Base-by-base conservation (phyloP, 2,329 filamentous ascomycete genomes). In the Pseudocercospora vitis region DNA sequence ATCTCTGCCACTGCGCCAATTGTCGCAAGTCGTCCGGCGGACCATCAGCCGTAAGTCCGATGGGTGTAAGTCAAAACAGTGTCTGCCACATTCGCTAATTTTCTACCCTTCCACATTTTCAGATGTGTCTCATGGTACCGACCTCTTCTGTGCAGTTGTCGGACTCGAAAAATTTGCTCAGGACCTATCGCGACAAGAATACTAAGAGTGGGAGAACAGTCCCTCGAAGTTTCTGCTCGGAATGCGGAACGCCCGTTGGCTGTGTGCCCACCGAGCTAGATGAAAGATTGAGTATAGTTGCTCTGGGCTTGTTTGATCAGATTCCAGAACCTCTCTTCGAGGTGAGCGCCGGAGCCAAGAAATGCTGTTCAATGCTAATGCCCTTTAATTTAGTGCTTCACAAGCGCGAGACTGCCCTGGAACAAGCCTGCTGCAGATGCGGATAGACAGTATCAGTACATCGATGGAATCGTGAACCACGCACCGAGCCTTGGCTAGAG, bases 1-100 rank as follows among this genome's bases (percentile, higher is more conserved):
- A 74, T 53, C 59, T 76, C 4, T 77, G 75, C 61, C 74, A 77
- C 55, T 78, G 76, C 62, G 56, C 62, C 16, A 78, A 76, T 51
- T 78, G 75, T 62, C 71, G 73, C 39, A 76, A 76, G 56, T 67
- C 70, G 0, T 67, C 74, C 1, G 42, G 23, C 1, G 53, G 53
- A 0, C 46, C 44, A 3, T 39, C 44, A n/a, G 18, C 53, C n/a
- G n/a, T n/a, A n/a, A n/a, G n/a, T n/a, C n/a, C n/a, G n/a, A n/a
- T n/a, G n/a, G n/a, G n/a, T n/a, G n/a, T n/a, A n/a, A n/a, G n/a
- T n/a, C n/a, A n/a, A n/a, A n/a, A n/a, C n/a, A n/a, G n/a, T n/a
- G n/a, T n/a, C n/a, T n/a, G n/a, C n/a, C n/a, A n/a, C n/a, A n/a
- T n/a, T n/a, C n/a, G n/a, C n/a, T n/a, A n/a, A n/a, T n/a, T n/a